These are phyloP conservation scores for Neonectria hederae DNA, from an alignment of 2,329 filamentous ascomycete species.

Conservation along the genomic window DNA sequence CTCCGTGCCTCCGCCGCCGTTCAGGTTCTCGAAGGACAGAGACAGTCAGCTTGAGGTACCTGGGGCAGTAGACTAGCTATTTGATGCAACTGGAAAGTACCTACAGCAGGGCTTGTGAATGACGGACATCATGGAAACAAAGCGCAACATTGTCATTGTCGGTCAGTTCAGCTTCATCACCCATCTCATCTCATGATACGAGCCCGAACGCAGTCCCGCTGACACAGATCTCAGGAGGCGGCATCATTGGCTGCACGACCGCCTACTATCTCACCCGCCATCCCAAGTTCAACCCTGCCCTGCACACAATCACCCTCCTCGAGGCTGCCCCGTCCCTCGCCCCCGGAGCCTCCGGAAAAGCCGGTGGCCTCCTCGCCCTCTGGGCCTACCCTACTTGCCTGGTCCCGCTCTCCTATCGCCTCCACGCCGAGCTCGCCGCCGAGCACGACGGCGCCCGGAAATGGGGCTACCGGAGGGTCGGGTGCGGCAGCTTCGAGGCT, in stretches of 20 bases:
- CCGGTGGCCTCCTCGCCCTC: slow-evolving; percentile 86
- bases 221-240: slow-evolving; percentile 70
- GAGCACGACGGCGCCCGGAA: slow-evolving; percentile 79
- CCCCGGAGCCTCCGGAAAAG: slow-evolving; percentile 93
- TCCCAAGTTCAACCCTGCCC: slow-evolving; percentile 76
- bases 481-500: slow-evolving; percentile 70
- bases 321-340: slow-evolving; percentile 86
- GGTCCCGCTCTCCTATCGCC: slow-evolving; percentile 83
- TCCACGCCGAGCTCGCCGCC: slow-evolving; percentile 85
- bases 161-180: slow-evolving; percentile 46
- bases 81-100: background rate
- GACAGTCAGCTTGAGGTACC: background rate
- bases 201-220: slow-evolving; percentile 7
- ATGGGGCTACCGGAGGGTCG: slow-evolving; percentile 88
- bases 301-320: slow-evolving; percentile 83
- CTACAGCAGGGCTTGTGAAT: background rate
- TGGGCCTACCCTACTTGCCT: slow-evolving; percentile 91
- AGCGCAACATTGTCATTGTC: slow-evolving; percentile 61
- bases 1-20: slow-evolving; percentile 2
- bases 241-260: slow-evolving; percentile 90
- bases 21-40: background rate
- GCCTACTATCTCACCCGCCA: slow-evolving; percentile 93
- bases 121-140: slow-evolving; percentile 45
- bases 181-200: slow-evolving; percentile 6
- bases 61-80: background rate